Conservation (phyloP, 495 filamentous ascomycete genomes). For the Chaetomidium leptoderma region DNA sequence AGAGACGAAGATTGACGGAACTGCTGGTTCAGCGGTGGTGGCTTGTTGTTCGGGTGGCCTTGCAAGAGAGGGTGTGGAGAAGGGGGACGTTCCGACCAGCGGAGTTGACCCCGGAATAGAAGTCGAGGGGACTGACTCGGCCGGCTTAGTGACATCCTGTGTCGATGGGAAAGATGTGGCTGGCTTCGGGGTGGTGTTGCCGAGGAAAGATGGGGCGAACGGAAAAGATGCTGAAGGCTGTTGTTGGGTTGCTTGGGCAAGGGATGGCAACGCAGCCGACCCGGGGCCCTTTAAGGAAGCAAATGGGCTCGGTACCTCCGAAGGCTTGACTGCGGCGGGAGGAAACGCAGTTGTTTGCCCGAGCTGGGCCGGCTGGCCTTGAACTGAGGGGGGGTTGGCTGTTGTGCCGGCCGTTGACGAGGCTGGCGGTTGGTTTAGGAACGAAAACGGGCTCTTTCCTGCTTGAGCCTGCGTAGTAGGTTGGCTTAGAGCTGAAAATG, state of each 20-base stretch:
- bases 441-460: constrained; percentile 14
- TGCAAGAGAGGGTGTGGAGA: not conserved
- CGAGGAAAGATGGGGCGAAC: not conserved
- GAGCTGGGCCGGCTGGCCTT: not conserved
- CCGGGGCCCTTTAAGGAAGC: not conserved
- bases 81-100: not conserved
- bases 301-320: constrained; percentile 3
- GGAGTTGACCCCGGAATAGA: not conserved
- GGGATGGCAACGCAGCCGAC: not conserved
- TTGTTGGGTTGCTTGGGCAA: not conserved
- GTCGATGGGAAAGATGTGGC: not conserved
- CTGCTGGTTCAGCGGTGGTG: not conserved
- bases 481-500: constrained; percentile 4
- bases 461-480: not conserved
- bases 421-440: not conserved
- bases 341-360: constrained; percentile 7
- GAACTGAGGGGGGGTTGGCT: not conserved
- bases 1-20: constrained; percentile 11
- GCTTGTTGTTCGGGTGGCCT: not conserved
- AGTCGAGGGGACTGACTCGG: not conserved
- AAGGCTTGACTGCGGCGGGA: not conserved
- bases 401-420: not conserved
- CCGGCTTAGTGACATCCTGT: not conserved
- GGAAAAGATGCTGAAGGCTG: not conserved
- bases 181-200: not conserved